phyloP scores from a whole-genome alignment of 2,329 filamentous ascomycete genomes.

The Metarhizium humberi region DNA sequence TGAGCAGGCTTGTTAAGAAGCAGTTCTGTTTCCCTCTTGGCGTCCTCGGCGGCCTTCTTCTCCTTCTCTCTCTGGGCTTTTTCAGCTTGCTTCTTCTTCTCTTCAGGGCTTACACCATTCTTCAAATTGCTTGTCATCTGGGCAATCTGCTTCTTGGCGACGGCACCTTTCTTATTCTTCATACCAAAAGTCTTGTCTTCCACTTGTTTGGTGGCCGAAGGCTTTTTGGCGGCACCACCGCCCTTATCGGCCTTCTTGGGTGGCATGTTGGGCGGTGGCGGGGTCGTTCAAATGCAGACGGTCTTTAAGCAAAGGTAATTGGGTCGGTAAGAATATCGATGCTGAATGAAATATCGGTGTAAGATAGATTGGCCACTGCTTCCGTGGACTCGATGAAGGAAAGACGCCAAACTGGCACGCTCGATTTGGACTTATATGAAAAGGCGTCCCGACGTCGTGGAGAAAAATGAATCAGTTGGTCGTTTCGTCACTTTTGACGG shows the following conservation, averaged over 20 bases:
- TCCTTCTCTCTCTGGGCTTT: slow-evolving; percentile 66
- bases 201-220: slow-evolving; percentile 51
- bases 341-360: neutral
- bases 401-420: neutral
- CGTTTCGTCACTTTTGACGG: slow-evolving; percentile 11
- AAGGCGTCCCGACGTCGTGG: slow-evolving; percentile 6
- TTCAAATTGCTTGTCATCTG: slow-evolving; percentile 68
- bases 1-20: slow-evolving; percentile 88
- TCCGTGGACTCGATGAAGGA: neutral
- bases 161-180: slow-evolving; percentile 98
- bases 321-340: neutral
- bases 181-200: slow-evolving; percentile 98
- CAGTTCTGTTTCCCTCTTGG: slow-evolving; percentile 68
- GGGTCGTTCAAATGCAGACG: slow-evolving; percentile 6
- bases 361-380: neutral
- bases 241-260: slow-evolving; percentile 55
- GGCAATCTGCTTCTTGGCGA: slow-evolving; percentile 83
- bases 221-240: slow-evolving; percentile 44
- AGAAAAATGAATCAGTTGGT: slow-evolving; percentile 5
- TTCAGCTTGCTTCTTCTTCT: slow-evolving; percentile 69
- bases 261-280: slow-evolving; percentile 50
- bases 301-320: neutral
- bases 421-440: neutral
- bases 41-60: slow-evolving; percentile 82
- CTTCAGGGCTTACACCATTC: slow-evolving; percentile 69